Conservation (phyloP, 2,329 filamentous ascomycete genomes). For the Elsinoe australis region DNA sequence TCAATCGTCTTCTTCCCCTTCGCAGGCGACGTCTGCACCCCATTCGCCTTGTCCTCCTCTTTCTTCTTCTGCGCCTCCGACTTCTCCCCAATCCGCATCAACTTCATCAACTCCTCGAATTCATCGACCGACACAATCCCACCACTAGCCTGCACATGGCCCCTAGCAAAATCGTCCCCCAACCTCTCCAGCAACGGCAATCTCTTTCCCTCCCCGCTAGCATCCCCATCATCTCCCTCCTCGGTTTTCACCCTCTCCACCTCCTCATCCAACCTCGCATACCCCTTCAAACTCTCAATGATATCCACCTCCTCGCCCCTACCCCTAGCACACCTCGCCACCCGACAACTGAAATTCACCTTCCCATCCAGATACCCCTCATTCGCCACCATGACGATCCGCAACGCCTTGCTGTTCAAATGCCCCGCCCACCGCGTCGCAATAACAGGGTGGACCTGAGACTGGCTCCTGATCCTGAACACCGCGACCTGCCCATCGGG, state of each 20-base stretch:
- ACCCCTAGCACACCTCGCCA: slow-evolving; percentile 49
- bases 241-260: slow-evolving; percentile 26
- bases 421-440: slow-evolving; percentile 59
- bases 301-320: slow-evolving; percentile 54
- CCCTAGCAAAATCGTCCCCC: slow-evolving; percentile 57
- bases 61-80: slow-evolving; percentile 29
- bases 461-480: slow-evolving; percentile 51
- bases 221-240: slow-evolving; percentile 26
- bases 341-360: slow-evolving; percentile 61
- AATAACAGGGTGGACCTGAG: slow-evolving; percentile 60
- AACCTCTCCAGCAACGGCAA: slow-evolving; percentile 41
- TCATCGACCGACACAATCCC: slow-evolving; percentile 54
- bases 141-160: slow-evolving; percentile 61
- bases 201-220: slow-evolving; percentile 10
- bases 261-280: slow-evolving; percentile 35
- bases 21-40: slow-evolving; percentile 27
- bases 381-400: slow-evolving; percentile 60
- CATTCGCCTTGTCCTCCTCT: slow-evolving; percentile 22
- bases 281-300: slow-evolving; percentile 49
- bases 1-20: slow-evolving; percentile 33
- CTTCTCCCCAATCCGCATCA: slow-evolving; percentile 54
- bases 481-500: slow-evolving; percentile 56
- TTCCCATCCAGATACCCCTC: slow-evolving; percentile 55
- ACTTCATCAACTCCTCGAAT: slow-evolving; percentile 56
- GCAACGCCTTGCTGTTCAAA: slow-evolving; percentile 50